These are phyloP conservation scores for Plantago major DNA, from an alignment of 257 asterid species.

Conservation along the genomic window DNA sequence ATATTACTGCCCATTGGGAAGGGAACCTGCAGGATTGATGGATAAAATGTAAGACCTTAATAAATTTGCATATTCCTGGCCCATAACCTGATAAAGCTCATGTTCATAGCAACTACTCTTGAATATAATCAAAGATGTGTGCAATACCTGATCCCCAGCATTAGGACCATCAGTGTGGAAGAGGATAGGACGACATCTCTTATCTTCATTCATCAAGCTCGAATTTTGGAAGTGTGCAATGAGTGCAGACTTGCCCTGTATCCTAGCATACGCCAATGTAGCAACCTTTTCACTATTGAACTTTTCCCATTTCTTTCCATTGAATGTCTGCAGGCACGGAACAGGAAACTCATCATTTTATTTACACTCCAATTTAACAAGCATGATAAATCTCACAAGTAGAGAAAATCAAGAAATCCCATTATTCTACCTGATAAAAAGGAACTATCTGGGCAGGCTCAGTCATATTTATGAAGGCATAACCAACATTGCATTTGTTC, in stretches of 20 bases:
- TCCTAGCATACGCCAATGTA: conserved; percentile 93
- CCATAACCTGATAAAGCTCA: background rate
- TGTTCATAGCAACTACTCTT: background rate
- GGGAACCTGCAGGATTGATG: conserved; percentile 62
- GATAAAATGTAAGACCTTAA: background rate
- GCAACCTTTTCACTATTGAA: conserved; percentile 99
- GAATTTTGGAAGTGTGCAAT: conserved; percentile 98
- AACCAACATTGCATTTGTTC: conserved; percentile 99
- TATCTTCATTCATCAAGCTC: conserved; percentile 99
- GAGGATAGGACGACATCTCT: conserved; percentile 96
- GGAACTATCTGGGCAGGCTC: conserved; percentile 80
- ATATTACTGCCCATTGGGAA: conserved; percentile 93
- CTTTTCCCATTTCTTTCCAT: conserved; percentile 99
- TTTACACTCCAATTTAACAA: conserved; percentile 9
- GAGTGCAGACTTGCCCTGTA: conserved; percentile 95
- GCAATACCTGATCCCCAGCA: conserved; percentile 96
- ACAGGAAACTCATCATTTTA: background rate
- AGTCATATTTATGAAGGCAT: conserved; percentile 97
- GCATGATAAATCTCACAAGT: background rate
- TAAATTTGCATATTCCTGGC: background rate
- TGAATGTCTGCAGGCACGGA: conserved; percentile 56
- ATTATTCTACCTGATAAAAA: conserved; percentile 61
- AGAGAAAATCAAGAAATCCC: background rate
- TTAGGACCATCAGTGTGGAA: conserved; percentile 99
- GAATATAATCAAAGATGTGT: conserved; percentile 1